These are phyloP conservation scores for Spergularia marina DNA, from an alignment of 148 eudicot genomes.

Conservation along the genomic window DNA sequence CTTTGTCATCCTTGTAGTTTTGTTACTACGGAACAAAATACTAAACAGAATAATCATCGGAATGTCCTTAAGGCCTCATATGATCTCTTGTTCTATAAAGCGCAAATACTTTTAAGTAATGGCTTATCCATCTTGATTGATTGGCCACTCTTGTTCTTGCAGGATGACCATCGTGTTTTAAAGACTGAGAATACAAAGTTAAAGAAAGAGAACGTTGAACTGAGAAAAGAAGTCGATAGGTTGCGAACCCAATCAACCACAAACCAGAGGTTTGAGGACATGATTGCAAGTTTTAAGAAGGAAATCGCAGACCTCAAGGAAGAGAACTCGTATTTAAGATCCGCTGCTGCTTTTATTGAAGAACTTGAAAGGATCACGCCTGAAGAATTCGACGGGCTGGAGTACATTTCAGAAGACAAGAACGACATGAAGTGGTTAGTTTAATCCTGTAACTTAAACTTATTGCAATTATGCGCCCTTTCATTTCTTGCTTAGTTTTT, in stretches of 20 bases:
- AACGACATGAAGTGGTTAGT: background rate
- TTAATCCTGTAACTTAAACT: background rate
- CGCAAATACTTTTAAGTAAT: background rate
- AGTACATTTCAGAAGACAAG: background rate
- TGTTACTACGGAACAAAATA: background rate
- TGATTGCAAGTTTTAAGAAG: constrained; percentile 26
- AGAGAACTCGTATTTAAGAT: constrained; percentile 21
- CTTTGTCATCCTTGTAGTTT: background rate
- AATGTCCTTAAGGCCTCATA: background rate
- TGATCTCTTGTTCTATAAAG: background rate
- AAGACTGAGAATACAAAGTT: constrained; percentile 18
- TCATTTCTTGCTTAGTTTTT: background rate
- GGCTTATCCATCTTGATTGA: background rate
- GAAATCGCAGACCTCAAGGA: constrained; percentile 35
- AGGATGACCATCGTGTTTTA: constrained; percentile 21
- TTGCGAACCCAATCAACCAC: constrained; percentile 26
- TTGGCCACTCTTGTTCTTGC: background rate
- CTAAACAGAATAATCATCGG: background rate
- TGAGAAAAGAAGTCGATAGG: constrained; percentile 28
- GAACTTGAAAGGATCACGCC: constrained; percentile 25
- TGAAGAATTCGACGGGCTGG: constrained; percentile 8
- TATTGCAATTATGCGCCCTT: background rate
- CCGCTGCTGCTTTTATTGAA: constrained; percentile 13
- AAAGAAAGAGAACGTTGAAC: constrained; percentile 21
- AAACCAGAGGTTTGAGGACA: constrained; percentile 23